Evolutionary conservation across 805 yeast genomes (phyloP).

Genomic region (Hanseniaspora opuntiae): DNA sequence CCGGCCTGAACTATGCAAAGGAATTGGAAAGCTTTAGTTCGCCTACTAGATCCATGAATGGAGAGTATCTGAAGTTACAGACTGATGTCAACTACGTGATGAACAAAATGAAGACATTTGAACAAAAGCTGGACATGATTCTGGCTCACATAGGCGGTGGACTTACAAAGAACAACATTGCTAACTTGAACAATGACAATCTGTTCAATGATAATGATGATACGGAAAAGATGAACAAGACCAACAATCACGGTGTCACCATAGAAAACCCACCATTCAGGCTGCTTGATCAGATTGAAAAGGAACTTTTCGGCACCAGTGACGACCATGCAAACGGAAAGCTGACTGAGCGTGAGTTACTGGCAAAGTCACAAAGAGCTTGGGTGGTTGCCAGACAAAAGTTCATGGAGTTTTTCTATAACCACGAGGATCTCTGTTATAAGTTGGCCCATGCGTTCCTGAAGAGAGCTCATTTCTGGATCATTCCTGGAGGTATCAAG

Average conservation of each 20-base stretch:
- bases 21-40: not conserved
- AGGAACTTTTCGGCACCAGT: slow-evolving; percentile 26
- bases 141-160: not conserved
- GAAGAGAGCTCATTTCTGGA: slow-evolving; percentile 45
- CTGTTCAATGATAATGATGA: not conserved
- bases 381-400: slow-evolving; percentile 30
- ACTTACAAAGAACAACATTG: not conserved
- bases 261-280: slow-evolving; percentile 29
- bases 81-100: not conserved
- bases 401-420: slow-evolving; percentile 34
- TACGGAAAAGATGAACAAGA: not conserved
- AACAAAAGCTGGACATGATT: not conserved
- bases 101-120: slow-evolving; percentile 1
- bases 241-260: slow-evolving; percentile 15
- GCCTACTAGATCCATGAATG: not conserved
- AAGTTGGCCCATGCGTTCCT: slow-evolving; percentile 36
- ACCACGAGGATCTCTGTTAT: slow-evolving; percentile 32
- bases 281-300: slow-evolving; percentile 29
- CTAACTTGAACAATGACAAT: not conserved
- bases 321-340: slow-evolving; percentile 13
- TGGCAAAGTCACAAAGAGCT: slow-evolving; percentile 26
- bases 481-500: slow-evolving; percentile 47
- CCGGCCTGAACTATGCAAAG: not conserved
- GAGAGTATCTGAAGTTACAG: not conserved
- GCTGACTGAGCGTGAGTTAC: slow-evolving; percentile 19